Base-by-base conservation (phyloP, 2,329 filamentous ascomycete species). In the Capronia americana region DNA sequence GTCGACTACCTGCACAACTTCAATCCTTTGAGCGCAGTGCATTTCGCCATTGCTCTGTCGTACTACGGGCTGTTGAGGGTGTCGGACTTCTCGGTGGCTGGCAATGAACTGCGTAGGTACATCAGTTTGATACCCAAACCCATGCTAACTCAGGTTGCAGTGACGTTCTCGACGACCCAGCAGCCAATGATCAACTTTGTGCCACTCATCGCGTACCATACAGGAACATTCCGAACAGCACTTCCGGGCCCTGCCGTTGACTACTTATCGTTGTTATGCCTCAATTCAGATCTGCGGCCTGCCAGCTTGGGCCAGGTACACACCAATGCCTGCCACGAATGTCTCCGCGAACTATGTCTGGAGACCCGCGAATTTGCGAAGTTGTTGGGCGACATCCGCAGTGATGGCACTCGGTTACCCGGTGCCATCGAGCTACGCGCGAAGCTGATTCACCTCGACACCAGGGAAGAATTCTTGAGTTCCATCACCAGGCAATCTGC, bases 311-410 rank as follows among this genome's bases (percentile, higher is more conserved):
- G 92, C 64, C 88, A 87, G 67, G 89, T 90, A 51, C 94, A 97
- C 76, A 87, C 89, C 61, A 87, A 86, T 56, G 86, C 97, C 44
- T 98, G 94, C 79, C 92, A 97, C 78, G 92, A 97, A 78, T 94
- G 93, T 6, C 83, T 99, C 64, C 91, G 93, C 41, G 95, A 98
- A 78, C 88, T 98, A 63, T 93, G 97, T 28, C 85, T 99, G n/a
- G 95, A 99, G 80, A 97, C 93, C 23, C 88, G 94, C 71, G 95
- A 99, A 76, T 99, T 98, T 78, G 94, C 93, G 74, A 91, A 92
- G 74, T 83, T 99, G 14, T 88, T 99, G 57, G 95, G 96, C 61
- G 96, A 99, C 76, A 93, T 99, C 73, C 87, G 89, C 66, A 87
- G 88, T 1, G 92, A 98, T 75, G 95, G 95, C 24, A 89, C 88